Percentiles rank a stretch among this genome's conserved stretches.
These are phyloP conservation scores for Ceratocystis colombiana DNA, from an alignment of 2,329 filamentous ascomycete genomes.

Conservation along the genomic window DNA sequence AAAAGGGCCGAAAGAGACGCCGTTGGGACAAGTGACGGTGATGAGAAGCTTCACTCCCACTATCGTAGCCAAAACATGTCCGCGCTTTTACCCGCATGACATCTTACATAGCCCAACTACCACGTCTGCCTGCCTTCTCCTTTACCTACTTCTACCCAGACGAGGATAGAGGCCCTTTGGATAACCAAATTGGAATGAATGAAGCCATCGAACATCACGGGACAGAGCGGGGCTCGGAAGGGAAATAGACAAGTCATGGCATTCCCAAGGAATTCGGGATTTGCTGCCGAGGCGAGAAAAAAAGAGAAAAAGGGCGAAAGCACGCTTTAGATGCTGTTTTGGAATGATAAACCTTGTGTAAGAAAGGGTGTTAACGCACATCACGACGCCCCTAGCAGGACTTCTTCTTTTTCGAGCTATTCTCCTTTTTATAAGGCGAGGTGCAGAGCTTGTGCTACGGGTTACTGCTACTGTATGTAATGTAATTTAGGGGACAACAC, in stretches of 20 bases:
- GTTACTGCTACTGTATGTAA: no score
- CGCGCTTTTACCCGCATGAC: background rate
- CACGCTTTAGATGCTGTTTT: background rate
- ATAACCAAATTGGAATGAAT: slow-evolving; percentile 2
- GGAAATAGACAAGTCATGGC: background rate
- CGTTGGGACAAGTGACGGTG: background rate
- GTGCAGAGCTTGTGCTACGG: background rate
- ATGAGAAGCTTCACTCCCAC: background rate
- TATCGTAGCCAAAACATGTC: background rate
- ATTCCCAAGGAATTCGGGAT: slow-evolving; percentile 4
- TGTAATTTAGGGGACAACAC: no score
- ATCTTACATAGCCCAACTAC: background rate
- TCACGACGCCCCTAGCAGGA: no score
- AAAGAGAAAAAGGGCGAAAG: background rate
- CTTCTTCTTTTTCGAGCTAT: no score
- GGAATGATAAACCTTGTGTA: no score
- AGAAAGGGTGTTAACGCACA: no score
- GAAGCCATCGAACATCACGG: background rate
- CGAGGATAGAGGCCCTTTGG: background rate
- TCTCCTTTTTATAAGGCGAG: no score
- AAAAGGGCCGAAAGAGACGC: slow-evolving; percentile 6
- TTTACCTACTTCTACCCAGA: background rate
- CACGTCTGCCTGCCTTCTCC: background rate
- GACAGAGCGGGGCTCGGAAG: background rate
- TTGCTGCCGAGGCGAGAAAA: background rate